phyloP scores from a whole-genome alignment of 2,329 filamentous ascomycete genomes.

The Zasmidium citrigriseum region DNA sequence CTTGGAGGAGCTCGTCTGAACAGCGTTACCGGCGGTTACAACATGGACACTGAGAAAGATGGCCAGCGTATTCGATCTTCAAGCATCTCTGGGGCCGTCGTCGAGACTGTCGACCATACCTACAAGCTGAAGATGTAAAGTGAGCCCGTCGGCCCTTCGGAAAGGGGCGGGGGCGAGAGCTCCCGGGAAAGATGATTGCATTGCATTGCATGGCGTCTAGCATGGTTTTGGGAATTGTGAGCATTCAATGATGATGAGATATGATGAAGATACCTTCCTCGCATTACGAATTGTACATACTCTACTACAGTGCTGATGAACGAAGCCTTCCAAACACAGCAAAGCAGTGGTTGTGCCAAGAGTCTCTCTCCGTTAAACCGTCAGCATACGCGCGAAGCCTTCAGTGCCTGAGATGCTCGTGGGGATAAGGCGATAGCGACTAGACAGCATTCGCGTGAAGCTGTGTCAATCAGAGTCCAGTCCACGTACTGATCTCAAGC shows the following conservation, averaged over 20 bases:
- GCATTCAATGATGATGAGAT: background rate
- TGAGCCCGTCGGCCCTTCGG: too few relatives aligned
- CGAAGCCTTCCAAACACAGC: too few relatives aligned
- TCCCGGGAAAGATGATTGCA: too few relatives aligned
- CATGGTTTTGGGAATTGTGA: background rate
- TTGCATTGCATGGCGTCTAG: background rate
- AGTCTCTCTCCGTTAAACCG: too few relatives aligned
- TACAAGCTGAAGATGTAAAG: constrained; percentile 13
- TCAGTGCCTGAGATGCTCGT: too few relatives aligned
- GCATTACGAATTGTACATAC: background rate
- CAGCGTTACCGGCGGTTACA: constrained; percentile 30
- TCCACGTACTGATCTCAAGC: background rate
- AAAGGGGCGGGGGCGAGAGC: too few relatives aligned
- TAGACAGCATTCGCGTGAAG: too few relatives aligned
- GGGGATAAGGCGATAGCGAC: too few relatives aligned
- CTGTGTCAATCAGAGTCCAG: too few relatives aligned
- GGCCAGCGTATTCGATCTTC: constrained; percentile 4
- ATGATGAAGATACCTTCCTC: background rate
- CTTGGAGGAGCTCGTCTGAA: constrained; percentile 30
- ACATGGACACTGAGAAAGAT: constrained; percentile 11
- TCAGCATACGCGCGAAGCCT: too few relatives aligned
- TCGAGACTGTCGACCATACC: constrained; percentile 5
- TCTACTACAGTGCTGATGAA: too few relatives aligned
- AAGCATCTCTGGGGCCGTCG: constrained; percentile 5
- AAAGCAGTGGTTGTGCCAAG: too few relatives aligned